A percentile compares a stretch with the other conserved stretches of the same genome.
These are phyloP conservation scores for Pouteria glomerata DNA, from an alignment of 148 eudicot species.

Conservation along the genomic window DNA sequence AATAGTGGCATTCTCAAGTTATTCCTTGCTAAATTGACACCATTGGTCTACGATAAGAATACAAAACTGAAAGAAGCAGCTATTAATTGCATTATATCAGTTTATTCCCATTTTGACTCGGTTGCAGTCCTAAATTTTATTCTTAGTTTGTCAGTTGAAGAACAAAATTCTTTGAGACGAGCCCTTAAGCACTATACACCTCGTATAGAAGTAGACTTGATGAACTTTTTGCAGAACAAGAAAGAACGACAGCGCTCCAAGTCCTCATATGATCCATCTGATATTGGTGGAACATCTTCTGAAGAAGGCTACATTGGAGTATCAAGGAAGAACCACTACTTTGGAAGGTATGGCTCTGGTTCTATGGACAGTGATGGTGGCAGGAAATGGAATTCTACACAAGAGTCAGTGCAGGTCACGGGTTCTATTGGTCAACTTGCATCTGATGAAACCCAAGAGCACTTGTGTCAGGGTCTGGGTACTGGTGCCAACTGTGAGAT, in stretches of 20 bases:
- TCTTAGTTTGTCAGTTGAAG: slow-evolving; percentile 89
- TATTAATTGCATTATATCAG: slow-evolving; percentile 83
- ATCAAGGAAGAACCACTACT: slow-evolving; percentile 60
- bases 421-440: slow-evolving; percentile 38
- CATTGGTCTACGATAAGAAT: slow-evolving; percentile 86
- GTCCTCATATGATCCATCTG: slow-evolving; percentile 79
- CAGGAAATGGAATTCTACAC: slow-evolving; percentile 70
- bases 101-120: slow-evolving; percentile 84
- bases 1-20: slow-evolving; percentile 79
- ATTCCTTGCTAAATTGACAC: slow-evolving; percentile 93
- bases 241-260: slow-evolving; percentile 80
- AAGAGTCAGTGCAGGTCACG: slow-evolving; percentile 46
- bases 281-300: slow-evolving; percentile 76
- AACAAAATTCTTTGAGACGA: slow-evolving; percentile 88
- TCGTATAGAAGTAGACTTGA: slow-evolving; percentile 95
- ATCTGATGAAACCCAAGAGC: slow-evolving; percentile 48
- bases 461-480: slow-evolving; percentile 37
- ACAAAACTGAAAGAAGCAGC: slow-evolving; percentile 92
- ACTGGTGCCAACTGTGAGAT: slow-evolving; percentile 44
- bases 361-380: slow-evolving; percentile 75
- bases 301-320: slow-evolving; percentile 80
- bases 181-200: slow-evolving; percentile 95
- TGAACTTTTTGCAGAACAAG: slow-evolving; percentile 88
- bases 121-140: slow-evolving; percentile 78
- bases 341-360: slow-evolving; percentile 74